Evolutionary conservation across 2,329 filamentous ascomycete species (phyloP).

Genomic region (Fusarium paranaense): DNA sequence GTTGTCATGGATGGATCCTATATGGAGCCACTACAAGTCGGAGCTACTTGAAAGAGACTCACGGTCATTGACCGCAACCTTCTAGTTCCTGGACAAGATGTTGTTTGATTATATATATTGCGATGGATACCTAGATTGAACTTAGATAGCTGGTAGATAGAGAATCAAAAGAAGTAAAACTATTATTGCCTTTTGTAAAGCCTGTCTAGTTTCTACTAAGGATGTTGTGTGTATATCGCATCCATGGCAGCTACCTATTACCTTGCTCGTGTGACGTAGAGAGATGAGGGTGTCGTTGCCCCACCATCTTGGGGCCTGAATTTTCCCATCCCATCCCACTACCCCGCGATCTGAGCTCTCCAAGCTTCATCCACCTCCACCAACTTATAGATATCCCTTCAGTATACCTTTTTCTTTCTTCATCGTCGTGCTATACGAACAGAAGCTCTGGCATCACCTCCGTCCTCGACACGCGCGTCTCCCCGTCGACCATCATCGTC

Average conservation of each 20-base stretch:
- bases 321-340: constrained; percentile 20
- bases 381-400: neutral
- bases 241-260: neutral
- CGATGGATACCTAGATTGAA: neutral
- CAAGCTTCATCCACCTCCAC: constrained; percentile 5
- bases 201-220: neutral
- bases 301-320: constrained; percentile 10
- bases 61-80: neutral
- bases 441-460: neutral
- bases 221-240: neutral
- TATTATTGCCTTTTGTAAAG: neutral
- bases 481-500: neutral
- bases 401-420: neutral
- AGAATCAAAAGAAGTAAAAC: neutral
- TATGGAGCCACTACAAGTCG: neutral
- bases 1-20: neutral
- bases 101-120: neutral
- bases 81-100: neutral
- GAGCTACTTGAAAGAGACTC: neutral
- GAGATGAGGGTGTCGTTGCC: neutral
- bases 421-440: neutral
- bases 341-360: constrained; percentile 24
- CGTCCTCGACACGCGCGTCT: neutral
- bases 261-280: neutral
- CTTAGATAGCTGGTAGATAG: neutral